These are phyloP conservation scores for Spathaspora passalidarum DNA, from an alignment of 805 yeast species.

Conservation along the genomic window DNA sequence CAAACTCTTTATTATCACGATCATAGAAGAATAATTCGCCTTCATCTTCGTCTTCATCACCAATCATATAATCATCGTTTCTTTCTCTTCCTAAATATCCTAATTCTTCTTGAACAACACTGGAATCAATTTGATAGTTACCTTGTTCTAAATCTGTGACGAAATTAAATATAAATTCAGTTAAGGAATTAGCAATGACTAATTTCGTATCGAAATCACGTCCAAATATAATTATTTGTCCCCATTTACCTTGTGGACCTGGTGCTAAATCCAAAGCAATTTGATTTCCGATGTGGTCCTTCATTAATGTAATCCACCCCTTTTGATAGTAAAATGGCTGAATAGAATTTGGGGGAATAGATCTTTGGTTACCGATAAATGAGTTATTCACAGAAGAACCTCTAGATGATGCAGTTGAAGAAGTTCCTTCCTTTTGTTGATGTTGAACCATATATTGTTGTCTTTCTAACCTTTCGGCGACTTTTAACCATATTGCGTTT, in stretches of 20 bases:
- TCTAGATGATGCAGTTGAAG: constrained; percentile 17
- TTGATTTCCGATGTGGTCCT: constrained; percentile 42
- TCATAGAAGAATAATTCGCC: constrained; percentile 42
- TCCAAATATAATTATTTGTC: constrained; percentile 43
- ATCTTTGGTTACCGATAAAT: constrained; percentile 32
- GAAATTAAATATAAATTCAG: constrained; percentile 37
- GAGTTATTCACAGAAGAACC: constrained; percentile 11
- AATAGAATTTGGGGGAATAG: constrained; percentile 36
- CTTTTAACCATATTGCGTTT: constrained; percentile 40
- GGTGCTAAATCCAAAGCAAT: constrained; percentile 42
- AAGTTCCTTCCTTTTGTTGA: constrained; percentile 18
- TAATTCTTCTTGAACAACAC: constrained; percentile 25
- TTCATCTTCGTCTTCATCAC: constrained; percentile 44
- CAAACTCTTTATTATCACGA: constrained; percentile 35
- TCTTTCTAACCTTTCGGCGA: constrained; percentile 37
- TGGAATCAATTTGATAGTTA: constrained; percentile 37
- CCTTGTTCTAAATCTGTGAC: constrained; percentile 42
- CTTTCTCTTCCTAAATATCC: constrained; percentile 38
- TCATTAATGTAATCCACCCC: constrained; percentile 42
- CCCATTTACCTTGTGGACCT: constrained; percentile 37
- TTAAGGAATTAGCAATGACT: constrained; percentile 35
- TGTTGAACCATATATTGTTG: constrained; percentile 30
- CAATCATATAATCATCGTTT: constrained; percentile 40
- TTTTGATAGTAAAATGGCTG: constrained; percentile 34
- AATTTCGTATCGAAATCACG: constrained; percentile 44